Conservation (phyloP, 2,329 filamentous ascomycete species). For the Monosporascus cannonballus region DNA sequence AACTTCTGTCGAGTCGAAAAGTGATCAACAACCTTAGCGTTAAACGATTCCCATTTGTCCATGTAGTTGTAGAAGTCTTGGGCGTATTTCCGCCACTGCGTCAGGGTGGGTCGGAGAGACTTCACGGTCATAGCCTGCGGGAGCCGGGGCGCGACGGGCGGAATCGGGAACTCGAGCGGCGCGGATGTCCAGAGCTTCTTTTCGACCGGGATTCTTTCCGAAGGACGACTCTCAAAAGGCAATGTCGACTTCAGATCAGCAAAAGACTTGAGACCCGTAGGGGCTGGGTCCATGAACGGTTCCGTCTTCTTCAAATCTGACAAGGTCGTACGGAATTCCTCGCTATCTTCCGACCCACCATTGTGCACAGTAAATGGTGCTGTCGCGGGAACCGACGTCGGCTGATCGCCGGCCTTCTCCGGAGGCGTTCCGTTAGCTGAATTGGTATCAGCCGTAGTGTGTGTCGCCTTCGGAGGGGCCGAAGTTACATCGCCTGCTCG, state of each 20-base stretch:
- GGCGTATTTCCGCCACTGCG: slow-evolving; percentile 45
- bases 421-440: slow-evolving; percentile 15
- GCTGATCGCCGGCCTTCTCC: slow-evolving; percentile 11
- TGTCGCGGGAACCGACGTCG: slow-evolving; percentile 7
- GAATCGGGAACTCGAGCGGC: slow-evolving; percentile 38
- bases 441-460: slow-evolving; percentile 14
- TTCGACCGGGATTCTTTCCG: slow-evolving; percentile 31
- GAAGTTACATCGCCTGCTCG: slow-evolving; percentile 42
- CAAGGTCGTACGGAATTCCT: slow-evolving; percentile 49
- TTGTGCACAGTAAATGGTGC: slow-evolving; percentile 26
- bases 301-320: slow-evolving; percentile 51
- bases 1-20: slow-evolving; percentile 45
- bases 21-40: slow-evolving; percentile 48
- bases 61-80: slow-evolving; percentile 50
- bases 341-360: slow-evolving; percentile 49
- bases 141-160: slow-evolving; percentile 44
- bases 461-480: slow-evolving; percentile 12
- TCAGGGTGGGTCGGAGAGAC: slow-evolving; percentile 35
- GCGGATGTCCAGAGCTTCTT: slow-evolving; percentile 27
- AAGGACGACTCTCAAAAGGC: slow-evolving; percentile 49
- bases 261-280: slow-evolving; percentile 46
- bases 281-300: slow-evolving; percentile 40
- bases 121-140: slow-evolving; percentile 37
- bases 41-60: slow-evolving; percentile 43
- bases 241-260: slow-evolving; percentile 50